Evolutionary conservation across 73 alveolate species (phyloP), one percentile per base, ranked within the genome.

Genomic region (Halteria grandinella): DNA sequence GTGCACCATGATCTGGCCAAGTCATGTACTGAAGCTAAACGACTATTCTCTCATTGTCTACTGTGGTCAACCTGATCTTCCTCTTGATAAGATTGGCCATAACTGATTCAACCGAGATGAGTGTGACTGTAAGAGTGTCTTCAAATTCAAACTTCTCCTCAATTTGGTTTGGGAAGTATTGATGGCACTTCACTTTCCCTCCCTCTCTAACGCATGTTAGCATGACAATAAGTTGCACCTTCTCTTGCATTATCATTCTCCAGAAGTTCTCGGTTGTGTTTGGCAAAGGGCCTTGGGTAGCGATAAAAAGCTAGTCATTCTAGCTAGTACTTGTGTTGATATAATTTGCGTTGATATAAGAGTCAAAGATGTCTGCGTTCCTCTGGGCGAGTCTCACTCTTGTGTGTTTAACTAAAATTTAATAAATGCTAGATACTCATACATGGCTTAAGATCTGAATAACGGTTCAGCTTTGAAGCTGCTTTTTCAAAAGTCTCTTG

Each of bases 1-100:
- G 99, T 28, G 90, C 91, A 43, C 97, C 91, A 83, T 94, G 91
- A 86, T 96, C 99, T 53, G 94, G 89, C 99, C 99, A 96, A 28
- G 95, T 85, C 15, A 89, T 70, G 84, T 88, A 87, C 60, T 96
- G 75, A 32, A 86, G 79, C 70, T 96, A 95, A 5, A 77, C 62
- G 18, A 92, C 84, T 52, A 52, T 54, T 82, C 88, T 94, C 43
- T 77, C 89, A 21, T 55, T 37, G 41, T 85, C 63, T 47, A 72
- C 58, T 72, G 39, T 18, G 27, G 28, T 33, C 0, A 92, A 72
- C 55, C 53, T 71, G 20, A 91, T 43, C 39, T 75, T 83, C 72
- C 99, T 86, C 62, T 53, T 43, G 23, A 72, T 87, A 5, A 93
- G 64, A 34, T 86, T 86, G 12, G 79, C 86, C 66, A 84, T 85